A percentile compares a stretch with the other conserved stretches of the same genome.
phyloP scores from a whole-genome alignment of 352 stramenopile genomes.

The Lagenidium giganteum region DNA sequence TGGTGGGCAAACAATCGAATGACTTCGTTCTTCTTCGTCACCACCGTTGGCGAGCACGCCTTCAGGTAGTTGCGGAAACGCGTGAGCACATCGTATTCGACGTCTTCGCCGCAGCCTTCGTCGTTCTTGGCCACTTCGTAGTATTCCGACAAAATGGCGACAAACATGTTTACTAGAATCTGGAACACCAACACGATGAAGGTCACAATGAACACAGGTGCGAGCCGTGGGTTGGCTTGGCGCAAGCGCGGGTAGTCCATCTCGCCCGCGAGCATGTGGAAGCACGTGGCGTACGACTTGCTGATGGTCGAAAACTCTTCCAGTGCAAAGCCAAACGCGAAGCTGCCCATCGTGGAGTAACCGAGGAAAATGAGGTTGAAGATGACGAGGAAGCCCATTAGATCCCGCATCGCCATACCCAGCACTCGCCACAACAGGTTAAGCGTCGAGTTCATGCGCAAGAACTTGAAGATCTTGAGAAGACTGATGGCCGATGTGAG shows the following conservation, averaged over 20 bases:
- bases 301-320: slow-evolving; percentile 82
- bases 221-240: slow-evolving; percentile 75
- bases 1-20: slow-evolving; percentile 70
- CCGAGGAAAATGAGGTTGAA: slow-evolving; percentile 86
- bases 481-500: slow-evolving; percentile 73
- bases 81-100: slow-evolving; percentile 85
- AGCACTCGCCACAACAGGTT: slow-evolving; percentile 84
- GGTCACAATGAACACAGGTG: slow-evolving; percentile 76
- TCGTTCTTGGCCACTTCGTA: slow-evolving; percentile 83
- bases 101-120: slow-evolving; percentile 54
- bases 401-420: slow-evolving; percentile 76
- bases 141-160: slow-evolving; percentile 85
- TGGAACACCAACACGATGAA: slow-evolving; percentile 86
- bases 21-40: slow-evolving; percentile 71
- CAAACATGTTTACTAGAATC: slow-evolving; percentile 89
- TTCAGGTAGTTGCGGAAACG: slow-evolving; percentile 74
- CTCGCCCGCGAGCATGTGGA: slow-evolving; percentile 83
- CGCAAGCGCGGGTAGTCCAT: slow-evolving; percentile 74
- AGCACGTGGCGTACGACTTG: slow-evolving; percentile 80
- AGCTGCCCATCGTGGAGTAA: slow-evolving; percentile 82
- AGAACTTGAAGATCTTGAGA: slow-evolving; percentile 87
- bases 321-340: slow-evolving; percentile 77
- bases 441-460: slow-evolving; percentile 87
- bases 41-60: slow-evolving; percentile 72
- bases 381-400: slow-evolving; percentile 87